Evolutionary conservation across 306 rosid genomes (phyloP).

Genomic region (Gillenia trifoliata): DNA sequence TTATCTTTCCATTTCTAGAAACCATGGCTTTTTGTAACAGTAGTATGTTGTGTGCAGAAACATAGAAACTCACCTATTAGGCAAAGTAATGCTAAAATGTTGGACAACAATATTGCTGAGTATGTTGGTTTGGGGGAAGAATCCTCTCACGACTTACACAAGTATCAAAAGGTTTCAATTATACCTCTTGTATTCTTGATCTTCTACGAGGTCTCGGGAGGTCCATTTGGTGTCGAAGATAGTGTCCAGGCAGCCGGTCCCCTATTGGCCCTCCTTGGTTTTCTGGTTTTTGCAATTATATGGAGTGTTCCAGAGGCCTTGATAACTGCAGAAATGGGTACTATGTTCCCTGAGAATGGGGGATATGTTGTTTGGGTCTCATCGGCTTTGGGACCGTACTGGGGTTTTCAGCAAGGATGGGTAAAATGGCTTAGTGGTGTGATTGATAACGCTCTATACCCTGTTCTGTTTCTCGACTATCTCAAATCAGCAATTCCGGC

Average conservation of each 20-base stretch:
- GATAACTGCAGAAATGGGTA: constrained; percentile 63
- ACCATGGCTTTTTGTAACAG: not conserved
- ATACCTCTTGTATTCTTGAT: constrained; percentile 47
- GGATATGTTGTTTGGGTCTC: constrained; percentile 75
- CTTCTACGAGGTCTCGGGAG: constrained; percentile 70
- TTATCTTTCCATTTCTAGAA: not conserved
- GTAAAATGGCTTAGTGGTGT: constrained; percentile 74
- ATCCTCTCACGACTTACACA: not conserved
- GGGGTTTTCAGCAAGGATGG: constrained; percentile 76
- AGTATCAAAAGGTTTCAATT: constrained; percentile 11
- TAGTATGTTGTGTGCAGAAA: not conserved
- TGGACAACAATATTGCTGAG: constrained; percentile 2
- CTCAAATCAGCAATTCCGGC: constrained; percentile 50
- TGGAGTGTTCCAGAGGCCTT: constrained; percentile 75
- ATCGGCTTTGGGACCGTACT: constrained; percentile 58
- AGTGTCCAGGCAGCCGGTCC: constrained; percentile 64
- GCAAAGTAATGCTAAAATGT: constrained; percentile 2
- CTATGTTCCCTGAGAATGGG: constrained; percentile 67
- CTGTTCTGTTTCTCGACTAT: constrained; percentile 57
- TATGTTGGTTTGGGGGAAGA: constrained; percentile 10
- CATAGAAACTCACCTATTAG: constrained; percentile 1
- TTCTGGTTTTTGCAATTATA: constrained; percentile 43
- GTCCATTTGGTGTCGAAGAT: constrained; percentile 64
- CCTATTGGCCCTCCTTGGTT: constrained; percentile 47
- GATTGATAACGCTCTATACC: constrained; percentile 63